Evolutionary conservation across 2,329 filamentous ascomycete species (phyloP).

Genomic region (Phialemoniopsis sp.): DNA sequence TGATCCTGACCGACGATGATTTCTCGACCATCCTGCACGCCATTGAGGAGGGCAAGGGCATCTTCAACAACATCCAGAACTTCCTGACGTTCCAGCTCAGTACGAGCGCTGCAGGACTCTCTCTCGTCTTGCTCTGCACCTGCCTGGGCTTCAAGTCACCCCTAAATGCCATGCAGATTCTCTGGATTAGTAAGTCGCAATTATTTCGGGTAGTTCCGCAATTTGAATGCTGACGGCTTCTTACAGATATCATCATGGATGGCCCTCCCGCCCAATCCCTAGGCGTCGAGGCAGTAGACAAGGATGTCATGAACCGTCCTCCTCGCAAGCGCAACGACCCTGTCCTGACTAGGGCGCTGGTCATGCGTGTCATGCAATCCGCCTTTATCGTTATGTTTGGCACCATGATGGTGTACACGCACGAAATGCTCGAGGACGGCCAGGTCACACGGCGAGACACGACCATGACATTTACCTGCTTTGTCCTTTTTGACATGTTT

Average conservation of each 20-base stretch:
- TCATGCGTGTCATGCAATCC: conserved; percentile 81
- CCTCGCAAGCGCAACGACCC: conserved; percentile 83
- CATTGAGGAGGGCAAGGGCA: conserved; percentile 98
- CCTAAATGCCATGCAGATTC: conserved; percentile 97
- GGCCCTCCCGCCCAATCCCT: conserved; percentile 95
- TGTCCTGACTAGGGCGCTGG: conserved; percentile 80
- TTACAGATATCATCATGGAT: conserved; percentile 95
- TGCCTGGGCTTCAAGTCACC: conserved; percentile 92
- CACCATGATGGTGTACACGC: conserved; percentile 85
- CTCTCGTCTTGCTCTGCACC: conserved; percentile 87
- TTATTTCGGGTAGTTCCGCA: too few relatives aligned
- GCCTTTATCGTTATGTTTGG: conserved; percentile 88
- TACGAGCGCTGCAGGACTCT: conserved; percentile 90
- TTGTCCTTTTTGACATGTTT: conserved; percentile 99
- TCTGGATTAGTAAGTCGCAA: conserved; percentile 87
- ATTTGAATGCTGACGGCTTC: too few relatives aligned
- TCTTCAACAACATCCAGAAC: conserved; percentile 99
- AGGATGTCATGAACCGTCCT: conserved; percentile 87
- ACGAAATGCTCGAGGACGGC: conserved; percentile 82
- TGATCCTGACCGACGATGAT: conserved; percentile 87
- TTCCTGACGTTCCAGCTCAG: conserved; percentile 98
- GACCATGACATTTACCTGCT: conserved; percentile 98
- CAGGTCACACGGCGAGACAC: conserved; percentile 89
- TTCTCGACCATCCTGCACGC: conserved; percentile 89
- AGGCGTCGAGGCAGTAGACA: conserved; percentile 91